These are phyloP conservation scores for Exophiala spinifera DNA, from an alignment of 2,329 filamentous ascomycete genomes.

Conservation along the genomic window DNA sequence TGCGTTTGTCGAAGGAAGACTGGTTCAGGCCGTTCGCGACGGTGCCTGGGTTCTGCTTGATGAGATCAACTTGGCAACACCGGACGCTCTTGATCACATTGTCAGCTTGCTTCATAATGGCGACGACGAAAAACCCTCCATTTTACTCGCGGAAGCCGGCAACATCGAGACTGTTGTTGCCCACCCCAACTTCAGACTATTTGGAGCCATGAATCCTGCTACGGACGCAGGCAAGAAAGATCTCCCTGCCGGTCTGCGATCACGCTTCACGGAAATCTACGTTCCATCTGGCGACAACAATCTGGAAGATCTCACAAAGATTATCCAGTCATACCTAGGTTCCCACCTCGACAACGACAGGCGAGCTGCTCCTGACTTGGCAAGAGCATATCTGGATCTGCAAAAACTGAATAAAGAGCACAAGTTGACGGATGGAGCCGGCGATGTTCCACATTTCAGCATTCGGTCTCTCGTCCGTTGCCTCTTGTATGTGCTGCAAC, in stretches of 20 bases:
- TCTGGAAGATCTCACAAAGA: constrained; percentile 77
- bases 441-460: constrained; percentile 95
- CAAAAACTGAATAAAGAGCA: constrained; percentile 79
- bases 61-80: constrained; percentile 93
- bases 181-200: constrained; percentile 90
- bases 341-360: constrained; percentile 68
- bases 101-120: constrained; percentile 79
- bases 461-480: constrained; percentile 89
- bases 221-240: constrained; percentile 97
- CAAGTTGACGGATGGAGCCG: constrained; percentile 86
- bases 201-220: constrained; percentile 98
- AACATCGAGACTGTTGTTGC: constrained; percentile 86
- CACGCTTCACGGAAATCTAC: constrained; percentile 92
- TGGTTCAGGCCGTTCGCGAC: constrained; percentile 92
- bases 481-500: constrained; percentile 80
- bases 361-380: constrained; percentile 74
- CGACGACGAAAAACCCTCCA: constrained; percentile 68
- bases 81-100: constrained; percentile 91
- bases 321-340: constrained; percentile 85
- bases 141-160: constrained; percentile 88
- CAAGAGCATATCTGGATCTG: constrained; percentile 81
- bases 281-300: constrained; percentile 87
- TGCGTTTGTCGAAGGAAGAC: constrained; percentile 91
- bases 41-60: constrained; percentile 96
- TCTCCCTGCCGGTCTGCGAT: constrained; percentile 80